Base-by-base conservation (phyloP, 768 basidiomycete genomes). In the Holtermanniella nyarrowii region DNA sequence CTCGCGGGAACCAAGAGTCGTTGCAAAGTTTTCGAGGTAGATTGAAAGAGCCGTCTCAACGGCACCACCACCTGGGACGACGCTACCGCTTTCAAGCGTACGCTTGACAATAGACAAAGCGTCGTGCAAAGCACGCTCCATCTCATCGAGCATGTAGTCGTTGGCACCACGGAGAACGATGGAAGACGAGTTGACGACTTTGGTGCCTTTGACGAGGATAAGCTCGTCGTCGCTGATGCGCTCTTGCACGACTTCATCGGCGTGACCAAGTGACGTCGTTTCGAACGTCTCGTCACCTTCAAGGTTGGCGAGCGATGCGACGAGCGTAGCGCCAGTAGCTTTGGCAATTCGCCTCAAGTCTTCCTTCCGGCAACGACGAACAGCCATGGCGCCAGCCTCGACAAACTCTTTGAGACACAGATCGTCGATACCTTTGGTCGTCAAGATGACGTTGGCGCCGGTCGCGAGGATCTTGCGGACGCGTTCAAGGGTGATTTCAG, bases 241-340 rank as follows among this genome's bases (percentile, higher is more conserved):
- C 74, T 96, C 90, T 71, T 99, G 93, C 3, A 88, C 79, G 58
- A 97, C 95, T 73, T 97, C 95, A 16, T 96, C 93, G 3, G 93
- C 93, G 44, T 74, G 76, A n/a, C 93, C 93, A 40, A 99, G 77
- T 71, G 82, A 85, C 70, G 81, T 82, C 22, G 89, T 77, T 70
- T 99, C 95, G 64, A 91, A 97, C 0, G 91, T 90, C 72, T 99
- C 95, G 46, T 99, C 93, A 41, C 95, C 93, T 57, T 99, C 93
- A 11, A 99, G 77, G 73, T 97, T 95, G 7, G 90, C 93, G 50
- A 97, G 77, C 66, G 85, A 88, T 10, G 87, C 87, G 49, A 97
- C 81, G 39, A 97, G 77, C 22, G 87, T 88, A 7, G 90, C 95
- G 22, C 95, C 95, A 0, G 91, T 96, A 7, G 95, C 93, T 72